Evolutionary conservation across 345 rosid species (phyloP).

Genomic region (Clausena lansium): DNA sequence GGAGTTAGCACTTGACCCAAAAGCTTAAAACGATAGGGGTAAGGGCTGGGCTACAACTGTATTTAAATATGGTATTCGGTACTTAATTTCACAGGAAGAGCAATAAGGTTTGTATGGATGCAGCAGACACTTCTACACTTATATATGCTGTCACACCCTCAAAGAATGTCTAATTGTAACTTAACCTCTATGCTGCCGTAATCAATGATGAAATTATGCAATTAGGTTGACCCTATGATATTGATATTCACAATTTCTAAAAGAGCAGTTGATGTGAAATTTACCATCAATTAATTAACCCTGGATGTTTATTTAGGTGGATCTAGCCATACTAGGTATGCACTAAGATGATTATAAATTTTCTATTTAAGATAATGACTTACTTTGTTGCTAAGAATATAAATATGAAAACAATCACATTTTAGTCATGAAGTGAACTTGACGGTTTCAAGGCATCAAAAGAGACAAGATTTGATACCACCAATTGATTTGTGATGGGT

Average conservation of each 20-base stretch:
- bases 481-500: neutral
- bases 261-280: neutral
- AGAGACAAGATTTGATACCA: neutral
- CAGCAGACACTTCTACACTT: neutral
- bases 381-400: neutral
- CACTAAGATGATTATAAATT: neutral
- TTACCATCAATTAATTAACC: neutral
- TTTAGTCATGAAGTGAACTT: neutral
- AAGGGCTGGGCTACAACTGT: neutral
- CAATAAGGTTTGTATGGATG: neutral
- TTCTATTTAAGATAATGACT: neutral
- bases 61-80: neutral
- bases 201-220: neutral
- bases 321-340: neutral
- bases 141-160: neutral
- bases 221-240: neutral
- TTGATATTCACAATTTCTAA: neutral
- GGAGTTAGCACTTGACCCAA: neutral
- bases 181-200: neutral
- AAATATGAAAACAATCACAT: neutral
- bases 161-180: neutral
- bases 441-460: neutral
- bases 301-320: neutral
- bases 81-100: neutral
- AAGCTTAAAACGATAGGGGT: neutral